Conservation (phyloP, 2,329 filamentous ascomycete genomes). For the Elsinoe arachidis region DNA sequence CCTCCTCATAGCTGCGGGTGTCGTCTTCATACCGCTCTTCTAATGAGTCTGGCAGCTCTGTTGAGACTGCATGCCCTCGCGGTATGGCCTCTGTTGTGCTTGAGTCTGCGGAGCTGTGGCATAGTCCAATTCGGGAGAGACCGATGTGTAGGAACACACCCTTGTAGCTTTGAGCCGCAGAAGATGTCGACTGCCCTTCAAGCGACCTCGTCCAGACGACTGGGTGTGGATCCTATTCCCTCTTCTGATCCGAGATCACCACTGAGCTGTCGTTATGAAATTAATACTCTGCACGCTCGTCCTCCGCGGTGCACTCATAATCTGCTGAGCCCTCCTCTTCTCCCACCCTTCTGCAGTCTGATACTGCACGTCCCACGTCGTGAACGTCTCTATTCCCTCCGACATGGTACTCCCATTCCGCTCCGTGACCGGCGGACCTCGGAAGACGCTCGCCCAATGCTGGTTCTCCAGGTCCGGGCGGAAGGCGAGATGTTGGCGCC, state of each 20-base stretch:
- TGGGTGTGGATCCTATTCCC: neutral
- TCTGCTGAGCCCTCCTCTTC: constrained; percentile 10
- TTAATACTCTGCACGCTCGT: constrained; percentile 4
- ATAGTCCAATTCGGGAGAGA: too few relatives aligned
- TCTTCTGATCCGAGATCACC: neutral
- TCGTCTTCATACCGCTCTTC: too few relatives aligned
- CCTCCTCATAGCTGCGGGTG: too few relatives aligned
- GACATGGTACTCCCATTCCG: neutral
- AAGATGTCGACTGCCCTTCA: too few relatives aligned
- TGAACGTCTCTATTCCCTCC: neutral
- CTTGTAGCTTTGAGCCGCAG: too few relatives aligned
- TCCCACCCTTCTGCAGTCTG: constrained; percentile 6
- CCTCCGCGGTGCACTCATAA: constrained; percentile 1
- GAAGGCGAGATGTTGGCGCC: neutral
- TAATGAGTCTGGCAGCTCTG: too few relatives aligned
- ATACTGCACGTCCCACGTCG: constrained; percentile 7
- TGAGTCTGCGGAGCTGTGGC: too few relatives aligned
- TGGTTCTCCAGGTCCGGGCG: constrained; percentile 9
- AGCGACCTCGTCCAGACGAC: too few relatives aligned
- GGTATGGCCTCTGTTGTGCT: too few relatives aligned
- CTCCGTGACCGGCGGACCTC: neutral
- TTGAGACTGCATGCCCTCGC: too few relatives aligned
- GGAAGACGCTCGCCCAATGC: constrained; percentile 12
- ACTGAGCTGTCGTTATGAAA: constrained; percentile 11
- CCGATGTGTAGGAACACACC: too few relatives aligned